Evolutionary conservation across 23 red algal species (phyloP).

Genomic region (Gracilaria gracilis): DNA sequence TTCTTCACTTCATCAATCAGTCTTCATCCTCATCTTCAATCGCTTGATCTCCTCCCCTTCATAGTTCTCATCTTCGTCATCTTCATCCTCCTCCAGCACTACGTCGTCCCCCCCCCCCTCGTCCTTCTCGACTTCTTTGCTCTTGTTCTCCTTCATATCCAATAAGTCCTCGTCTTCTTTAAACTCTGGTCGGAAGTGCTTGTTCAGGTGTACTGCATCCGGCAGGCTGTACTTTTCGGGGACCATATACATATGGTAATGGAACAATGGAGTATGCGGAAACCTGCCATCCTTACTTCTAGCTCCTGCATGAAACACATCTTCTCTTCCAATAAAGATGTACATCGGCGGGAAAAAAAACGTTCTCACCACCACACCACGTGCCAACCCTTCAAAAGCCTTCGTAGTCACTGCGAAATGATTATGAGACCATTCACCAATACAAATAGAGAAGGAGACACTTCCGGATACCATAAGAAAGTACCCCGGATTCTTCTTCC

Average conservation of each 20-base stretch:
- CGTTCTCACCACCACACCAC: neutral
- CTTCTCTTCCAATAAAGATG: conserved; percentile 4
- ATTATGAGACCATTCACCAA: conserved; percentile 7
- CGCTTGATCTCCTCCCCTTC: too few species aligned
- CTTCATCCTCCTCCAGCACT: neutral
- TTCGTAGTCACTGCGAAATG: neutral
- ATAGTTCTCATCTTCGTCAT: neutral
- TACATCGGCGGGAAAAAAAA: neutral
- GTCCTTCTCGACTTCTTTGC: neutral
- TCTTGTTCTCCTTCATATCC: neutral
- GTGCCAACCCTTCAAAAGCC: conserved; percentile 4
- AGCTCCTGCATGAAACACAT: conserved; percentile 14
- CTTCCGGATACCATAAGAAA: conserved; percentile 36
- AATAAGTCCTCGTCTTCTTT: neutral
- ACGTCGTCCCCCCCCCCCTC: neutral
- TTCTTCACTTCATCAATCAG: too few species aligned
- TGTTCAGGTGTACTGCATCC: neutral
- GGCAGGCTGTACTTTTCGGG: neutral
- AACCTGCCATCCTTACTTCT: neutral
- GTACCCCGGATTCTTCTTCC: conserved; percentile 10
- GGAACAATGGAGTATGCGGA: neutral
- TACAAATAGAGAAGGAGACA: neutral
- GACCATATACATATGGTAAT: conserved; percentile 6
- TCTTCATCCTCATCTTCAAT: too few species aligned
- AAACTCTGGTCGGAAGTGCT: neutral